Percentiles rank a stretch among this genome's conserved stretches.
phyloP scores from a whole-genome alignment of 306 rosid genomes.

The Herpetospermum pedunculosum region DNA sequence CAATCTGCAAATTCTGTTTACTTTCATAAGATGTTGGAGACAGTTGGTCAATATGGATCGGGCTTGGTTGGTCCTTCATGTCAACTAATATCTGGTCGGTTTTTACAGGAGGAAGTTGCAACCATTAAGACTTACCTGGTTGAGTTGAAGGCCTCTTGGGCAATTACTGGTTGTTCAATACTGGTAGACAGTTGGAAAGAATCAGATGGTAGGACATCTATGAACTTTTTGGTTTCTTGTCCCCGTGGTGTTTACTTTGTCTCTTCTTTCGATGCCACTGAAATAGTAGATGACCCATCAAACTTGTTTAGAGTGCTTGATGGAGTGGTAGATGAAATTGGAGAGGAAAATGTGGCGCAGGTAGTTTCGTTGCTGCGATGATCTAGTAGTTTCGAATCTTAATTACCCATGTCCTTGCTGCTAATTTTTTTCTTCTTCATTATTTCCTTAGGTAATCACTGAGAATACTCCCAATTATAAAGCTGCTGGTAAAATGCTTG shows the following conservation, averaged over 20 bases:
- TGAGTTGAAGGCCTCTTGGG: slow-evolving; percentile 83
- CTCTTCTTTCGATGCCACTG: slow-evolving; percentile 68
- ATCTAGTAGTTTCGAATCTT: slow-evolving; percentile 15
- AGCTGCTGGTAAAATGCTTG: slow-evolving; percentile 88
- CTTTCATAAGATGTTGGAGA: slow-evolving; percentile 83
- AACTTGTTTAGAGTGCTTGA: slow-evolving; percentile 76
- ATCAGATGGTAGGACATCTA: slow-evolving; percentile 45
- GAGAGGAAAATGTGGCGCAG: slow-evolving; percentile 89
- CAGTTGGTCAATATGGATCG: slow-evolving; percentile 70
- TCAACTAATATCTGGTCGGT: slow-evolving; percentile 56
- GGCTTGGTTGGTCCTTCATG: slow-evolving; percentile 64
- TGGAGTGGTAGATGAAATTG: slow-evolving; percentile 75
- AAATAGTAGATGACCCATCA: slow-evolving; percentile 52
- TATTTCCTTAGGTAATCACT: slow-evolving; percentile 51
- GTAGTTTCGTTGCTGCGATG: slow-evolving; percentile 40
- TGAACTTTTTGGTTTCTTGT: slow-evolving; percentile 76
- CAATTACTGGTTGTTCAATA: slow-evolving; percentile 76
- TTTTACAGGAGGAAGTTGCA: slow-evolving; percentile 65
- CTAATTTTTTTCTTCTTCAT: slow-evolving; percentile 14
- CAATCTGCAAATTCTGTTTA: slow-evolving; percentile 75
- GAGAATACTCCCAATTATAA: slow-evolving; percentile 63
- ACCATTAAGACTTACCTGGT: slow-evolving; percentile 50
- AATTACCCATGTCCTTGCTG: slow-evolving; percentile 11
- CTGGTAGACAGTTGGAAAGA: slow-evolving; percentile 85
- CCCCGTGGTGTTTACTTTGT: slow-evolving; percentile 76